Percentiles rank a stretch among this genome's conserved stretches.
phyloP scores from a whole-genome alignment of 352 stramenopile genomes.

The Phytophthora pseudosyringae region DNA sequence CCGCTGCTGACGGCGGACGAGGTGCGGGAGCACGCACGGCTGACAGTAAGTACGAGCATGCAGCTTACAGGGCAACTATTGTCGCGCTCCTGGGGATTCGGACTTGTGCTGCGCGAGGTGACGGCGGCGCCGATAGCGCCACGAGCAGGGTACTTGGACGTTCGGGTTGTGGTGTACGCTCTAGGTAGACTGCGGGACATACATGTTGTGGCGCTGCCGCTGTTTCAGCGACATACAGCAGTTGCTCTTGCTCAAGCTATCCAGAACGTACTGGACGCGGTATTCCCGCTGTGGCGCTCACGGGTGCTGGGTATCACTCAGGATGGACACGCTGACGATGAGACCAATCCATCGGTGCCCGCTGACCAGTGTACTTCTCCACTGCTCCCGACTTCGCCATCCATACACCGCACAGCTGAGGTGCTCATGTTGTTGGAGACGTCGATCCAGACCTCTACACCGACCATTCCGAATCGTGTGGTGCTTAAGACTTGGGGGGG shows the following conservation, averaged over 20 bases:
- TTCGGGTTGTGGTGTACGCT: slow-evolving; percentile 35
- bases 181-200: slow-evolving; percentile 31
- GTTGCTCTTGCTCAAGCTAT: slow-evolving; percentile 21
- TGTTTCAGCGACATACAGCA: slow-evolving; percentile 11
- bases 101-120: slow-evolving; percentile 38
- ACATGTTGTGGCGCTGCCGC: slow-evolving; percentile 38
- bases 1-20: slow-evolving; percentile 11
- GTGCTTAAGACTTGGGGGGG: slow-evolving; percentile 34
- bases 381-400: slow-evolving; percentile 10
- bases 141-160: slow-evolving; percentile 31
- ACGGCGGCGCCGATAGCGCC: slow-evolving; percentile 2
- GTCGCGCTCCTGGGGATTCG: slow-evolving; percentile 44
- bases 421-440: slow-evolving; percentile 26
- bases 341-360: not conserved
- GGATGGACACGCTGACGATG: slow-evolving; percentile 1
- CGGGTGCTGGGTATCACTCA: slow-evolving; percentile 31
- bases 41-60: slow-evolving; percentile 40
- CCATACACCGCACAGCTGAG: slow-evolving; percentile 14
- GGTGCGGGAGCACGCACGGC: slow-evolving; percentile 30
- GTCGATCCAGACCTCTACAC: slow-evolving; percentile 1
- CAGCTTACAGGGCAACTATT: slow-evolving; percentile 35
- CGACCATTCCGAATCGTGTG: slow-evolving; percentile 1
- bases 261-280: slow-evolving; percentile 28
- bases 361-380: slow-evolving; percentile 1
- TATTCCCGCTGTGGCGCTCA: slow-evolving; percentile 36